Evolutionary conservation across 1,284 basidiomycete species (phyloP), one percentile per base, ranked within the genome.

Genomic region (Erythrobasidium hasegawianum): DNA sequence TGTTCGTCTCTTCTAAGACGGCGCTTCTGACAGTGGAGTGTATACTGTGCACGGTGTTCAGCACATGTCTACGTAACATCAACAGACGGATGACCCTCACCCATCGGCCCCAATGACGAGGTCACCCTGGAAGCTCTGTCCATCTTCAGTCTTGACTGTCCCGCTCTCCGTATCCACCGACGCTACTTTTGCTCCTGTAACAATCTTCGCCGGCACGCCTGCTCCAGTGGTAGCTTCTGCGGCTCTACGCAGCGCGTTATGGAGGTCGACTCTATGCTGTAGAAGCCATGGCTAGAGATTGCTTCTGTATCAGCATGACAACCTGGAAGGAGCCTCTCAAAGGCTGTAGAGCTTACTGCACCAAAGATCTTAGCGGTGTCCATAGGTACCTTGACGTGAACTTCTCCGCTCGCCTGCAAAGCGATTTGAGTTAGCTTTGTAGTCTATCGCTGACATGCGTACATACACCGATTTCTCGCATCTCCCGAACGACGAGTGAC

Each of bases 71-170:
- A 16, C 8, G 4, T 7, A 16, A 54, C 8, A 10, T 54, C 24
- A 16, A n/a, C n/a, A n/a, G 52, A 54, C 52, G 16, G 8, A n/a
- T 7, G 7, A 4, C n/a, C n/a, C 45, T 47, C 27, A 54, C 52
- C 52, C 75, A 45, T 76, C 75, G 14, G 73, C 73, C 18, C 69
- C 74, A 38, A 75, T 67, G 29, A 75, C 39, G 8, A 74, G 49
- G 49, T 76, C 74, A 5, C 60, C 73, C 2, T 69, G 18, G 52
- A 69, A 68, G 11, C 52, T 60, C 38, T 58, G 55, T 7, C 75
- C 75, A 52, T 72, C 61, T 4, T 67, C 67, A 26, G 69, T 61
- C 11, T 68, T 71, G 20, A 75, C 71, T 7, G 55, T 68, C 1
- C 64, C 73, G 2, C 40, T 57, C 13, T 73, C 72, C 8, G 18